phyloP scores from a whole-genome alignment of 139 green algal species.

The Chlorella sp. region DNA sequence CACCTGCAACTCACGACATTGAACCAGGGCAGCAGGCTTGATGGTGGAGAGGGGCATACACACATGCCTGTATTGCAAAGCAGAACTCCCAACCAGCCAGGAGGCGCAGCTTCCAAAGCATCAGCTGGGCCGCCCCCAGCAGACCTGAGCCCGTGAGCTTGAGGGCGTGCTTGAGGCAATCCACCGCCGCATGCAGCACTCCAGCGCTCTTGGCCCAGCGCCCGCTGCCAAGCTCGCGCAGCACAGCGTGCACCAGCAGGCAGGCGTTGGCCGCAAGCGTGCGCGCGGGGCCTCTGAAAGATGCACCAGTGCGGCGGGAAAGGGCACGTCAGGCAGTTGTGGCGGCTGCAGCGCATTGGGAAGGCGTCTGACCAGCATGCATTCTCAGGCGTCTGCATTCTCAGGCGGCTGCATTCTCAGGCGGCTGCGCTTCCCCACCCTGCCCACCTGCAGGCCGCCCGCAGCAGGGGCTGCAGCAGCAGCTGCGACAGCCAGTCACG shows the following conservation, averaged over 20 bases:
- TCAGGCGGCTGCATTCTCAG: no score
- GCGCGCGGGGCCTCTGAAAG: slow-evolving; percentile 3
- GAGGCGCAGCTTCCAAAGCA: background rate
- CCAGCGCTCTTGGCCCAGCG: slow-evolving; percentile 7
- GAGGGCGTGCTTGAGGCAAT: slow-evolving; percentile 30
- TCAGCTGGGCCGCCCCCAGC: background rate
- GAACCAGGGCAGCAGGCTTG: no score
- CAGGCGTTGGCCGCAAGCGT: slow-evolving; percentile 1
- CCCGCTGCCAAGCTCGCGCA: background rate
- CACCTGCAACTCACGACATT: no score
- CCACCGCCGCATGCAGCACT: slow-evolving; percentile 27
- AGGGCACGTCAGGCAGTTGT: background rate
- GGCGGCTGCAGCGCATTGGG: no score
- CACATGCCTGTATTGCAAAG: no score
- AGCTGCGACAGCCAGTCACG: slow-evolving; percentile 20
- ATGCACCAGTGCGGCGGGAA: background rate
- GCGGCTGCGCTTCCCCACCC: no score
- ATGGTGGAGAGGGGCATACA: no score
- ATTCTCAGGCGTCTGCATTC: no score
- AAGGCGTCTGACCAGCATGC: no score
- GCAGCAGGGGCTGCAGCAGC: slow-evolving; percentile 21
- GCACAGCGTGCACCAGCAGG: slow-evolving; percentile 24
- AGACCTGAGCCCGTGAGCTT: slow-evolving; percentile 17
- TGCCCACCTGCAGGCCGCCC: slow-evolving; percentile 21
- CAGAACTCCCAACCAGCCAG: background rate